Base-by-base conservation (phyloP, 192 early-diverging fungal genomes). In the Coemansia sp. region DNA sequence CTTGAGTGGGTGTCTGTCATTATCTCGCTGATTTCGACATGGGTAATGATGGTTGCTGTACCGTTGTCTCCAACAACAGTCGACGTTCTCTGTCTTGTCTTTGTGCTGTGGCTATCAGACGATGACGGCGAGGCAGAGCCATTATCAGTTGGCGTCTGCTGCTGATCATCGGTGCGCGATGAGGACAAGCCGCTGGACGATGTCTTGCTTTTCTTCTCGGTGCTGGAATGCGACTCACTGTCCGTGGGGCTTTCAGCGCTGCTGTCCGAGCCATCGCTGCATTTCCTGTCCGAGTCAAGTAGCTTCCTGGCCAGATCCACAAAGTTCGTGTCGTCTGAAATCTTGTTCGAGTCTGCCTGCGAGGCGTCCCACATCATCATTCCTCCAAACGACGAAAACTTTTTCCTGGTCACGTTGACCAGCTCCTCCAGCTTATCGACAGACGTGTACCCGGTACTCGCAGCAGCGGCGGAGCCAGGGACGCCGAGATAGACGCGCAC, bases 361-460 rank as follows among this genome's bases (percentile, higher is more conserved):
- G 88, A 89, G 0, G 85, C 84, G 69, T 92, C 90, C 90, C 90
- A 92, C 58, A 88, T 79, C 86, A 87, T 87, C 46, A 90, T 85
- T 26, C 90, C 90, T 58, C 89, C 89, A 69, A 89, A 88, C 20
- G 84, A 78, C 35, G 59, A 67, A 40, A 87, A 88, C 30, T 63
- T 82, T 39, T 63, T 79, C 1, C 85, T 64, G 12, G 82, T 77
- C 7, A 70, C 64, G 7, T 85, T 72, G 49, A 87, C 74, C 26
- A 87, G 79, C 13, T 82, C 71, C 23, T 68, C 66, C n/a, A 92
- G 74, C 20, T 58, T 59, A 15, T 69, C 74, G 7, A 77, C 66
- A 6, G 76, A 26, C 3, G 85, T 79, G 62, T 88, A 89, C 4
- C 91, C 88, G 2, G 79, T 85, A 61, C 84, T 84, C 18, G 83